Base-by-base conservation (phyloP, 371 early-diverging fungal species). In the Mortierella sp. region DNA sequence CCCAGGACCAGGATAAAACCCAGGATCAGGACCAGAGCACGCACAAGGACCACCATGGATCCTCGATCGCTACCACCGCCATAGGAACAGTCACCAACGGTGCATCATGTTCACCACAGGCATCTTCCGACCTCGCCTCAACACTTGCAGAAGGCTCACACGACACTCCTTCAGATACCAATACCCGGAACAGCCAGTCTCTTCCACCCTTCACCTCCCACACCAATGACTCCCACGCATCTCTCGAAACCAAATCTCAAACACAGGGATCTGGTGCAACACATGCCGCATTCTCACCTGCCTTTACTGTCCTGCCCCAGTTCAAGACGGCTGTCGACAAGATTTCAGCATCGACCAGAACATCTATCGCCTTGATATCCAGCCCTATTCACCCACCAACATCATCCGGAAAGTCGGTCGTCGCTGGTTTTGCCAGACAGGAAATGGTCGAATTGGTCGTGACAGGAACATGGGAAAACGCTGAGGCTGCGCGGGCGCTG, bases 381-480 rank as follows among this genome's bases (percentile, higher is more conserved):
- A 80, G 71, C 51, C 72, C 64, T 43, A 50, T 71, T 21, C 71
- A 53, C 37, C 44, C 57, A 26, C 28, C 26, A 26, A 24, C 69
- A 5, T 21, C 72, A 14, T 40, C 71, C n/a, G 57, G 69, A 31
- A 51, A 55, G 31, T n/a, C 71, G 6, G 40, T 31, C 34, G 31
- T 34, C 21, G 74, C 77, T 28, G 73, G 64, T 21, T 75, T 75
- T 34, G 71, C 76, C 21, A 48, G 83, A 40, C 78, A 81, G 67
- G 80, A 81, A 28, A 81, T 76, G 59, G 85, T 78, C 31, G 79
- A 81, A 61, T 71, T 85, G 26, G 76, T 78, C n/a, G 73, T 85
- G 3, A 71, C 79, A 55, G 85, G 85, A 53, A 73, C 80, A 28
- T 78, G 81, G 81, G 85, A 85, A 59, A 81, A 78, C 44, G 85